Base-by-base conservation (phyloP, 129 eudicot genomes). In the sunflower (Helianthus annuus) region DNA sequence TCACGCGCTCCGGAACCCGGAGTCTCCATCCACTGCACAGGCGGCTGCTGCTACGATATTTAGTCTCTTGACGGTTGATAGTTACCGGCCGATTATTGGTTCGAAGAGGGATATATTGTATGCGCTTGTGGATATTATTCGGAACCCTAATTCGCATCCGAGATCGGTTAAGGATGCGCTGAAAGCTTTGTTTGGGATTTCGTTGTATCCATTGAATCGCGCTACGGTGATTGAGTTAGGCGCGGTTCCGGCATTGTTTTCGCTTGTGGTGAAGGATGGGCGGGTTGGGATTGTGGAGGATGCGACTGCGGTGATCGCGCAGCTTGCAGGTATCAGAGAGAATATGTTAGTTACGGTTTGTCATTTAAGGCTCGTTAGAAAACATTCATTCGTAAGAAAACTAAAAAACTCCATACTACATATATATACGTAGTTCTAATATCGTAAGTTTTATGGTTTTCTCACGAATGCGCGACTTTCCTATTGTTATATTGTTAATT, bases 231-330 rank as follows among this genome's bases (percentile, higher is more conserved):
- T 94, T 10, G 97, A 91, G 53, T 56, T 94, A 5, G 97, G 97
- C 3, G 98, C 83, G 7, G 87, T 84, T 6, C 90, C 85, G 7
- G 88, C 89, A 13, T 73, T 93, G 77, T 89, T 93, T 63, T 84
- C 90, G 12, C 22, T 87, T 54, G 85, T 89, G 59, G 89, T 83
- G 62, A 84, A 83, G 27, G 97, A 85, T 19, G 97, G 91, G 51
- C 74, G 99, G 63, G 83, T 88, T 1, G 99, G 97, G 76, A 48
- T 95, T 15, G 81, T 86, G 39, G 99, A 95, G 79, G 99, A 95
- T 66, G 92, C 91, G 0, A 84, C 97, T 2, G 97, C 99, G 36
- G 99, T 95, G 70, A 88, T 95, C 4, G 97, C 87, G 0, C 99
- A 90, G 63, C 44, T 95, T 3, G 96, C 97, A 42, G 46, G 46